A percentile compares a stretch with the other conserved stretches of the same genome.
Conservation (phyloP, 768 basidiomycete genomes). For the Dacryopinax primogenitus region DNA sequence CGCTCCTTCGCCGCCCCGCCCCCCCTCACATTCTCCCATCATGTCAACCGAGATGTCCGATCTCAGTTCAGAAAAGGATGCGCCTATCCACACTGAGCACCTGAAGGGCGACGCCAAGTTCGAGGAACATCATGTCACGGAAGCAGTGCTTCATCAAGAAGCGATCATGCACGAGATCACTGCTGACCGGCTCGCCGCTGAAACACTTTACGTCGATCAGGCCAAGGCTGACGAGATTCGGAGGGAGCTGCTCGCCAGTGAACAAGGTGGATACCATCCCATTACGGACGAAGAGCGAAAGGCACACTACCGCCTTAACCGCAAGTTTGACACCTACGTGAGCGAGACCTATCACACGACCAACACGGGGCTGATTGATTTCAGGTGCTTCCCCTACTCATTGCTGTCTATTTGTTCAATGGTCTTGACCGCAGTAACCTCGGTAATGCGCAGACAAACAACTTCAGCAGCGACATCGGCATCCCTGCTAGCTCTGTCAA, state of each 20-base stretch:
- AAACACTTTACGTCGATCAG: background rate
- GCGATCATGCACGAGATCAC: background rate
- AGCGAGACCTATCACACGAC: background rate
- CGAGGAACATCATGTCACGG: background rate
- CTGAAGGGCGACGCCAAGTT: background rate
- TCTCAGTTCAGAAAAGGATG: background rate
- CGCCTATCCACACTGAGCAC: background rate
- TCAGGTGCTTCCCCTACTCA: constrained; percentile 11
- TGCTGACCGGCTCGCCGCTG: background rate
- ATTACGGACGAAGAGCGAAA: background rate
- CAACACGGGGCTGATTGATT: background rate
- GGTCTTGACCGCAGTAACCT: constrained; percentile 15
- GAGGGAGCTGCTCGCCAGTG: background rate
- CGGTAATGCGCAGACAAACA: constrained; percentile 16
- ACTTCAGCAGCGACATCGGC: constrained; percentile 14
- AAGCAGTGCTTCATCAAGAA: background rate
- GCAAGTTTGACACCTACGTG: background rate
- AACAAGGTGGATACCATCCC: background rate
- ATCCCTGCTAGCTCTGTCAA: constrained; percentile 16
- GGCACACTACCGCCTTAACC: background rate
- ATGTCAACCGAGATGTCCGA: background rate
- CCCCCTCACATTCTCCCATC: background rate
- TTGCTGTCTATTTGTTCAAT: constrained; percentile 13
- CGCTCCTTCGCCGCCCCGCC: background rate
- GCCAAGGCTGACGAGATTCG: background rate